Evolutionary conservation across 257 asterid species (phyloP).

Genomic region (Plectranthus barbatus): DNA sequence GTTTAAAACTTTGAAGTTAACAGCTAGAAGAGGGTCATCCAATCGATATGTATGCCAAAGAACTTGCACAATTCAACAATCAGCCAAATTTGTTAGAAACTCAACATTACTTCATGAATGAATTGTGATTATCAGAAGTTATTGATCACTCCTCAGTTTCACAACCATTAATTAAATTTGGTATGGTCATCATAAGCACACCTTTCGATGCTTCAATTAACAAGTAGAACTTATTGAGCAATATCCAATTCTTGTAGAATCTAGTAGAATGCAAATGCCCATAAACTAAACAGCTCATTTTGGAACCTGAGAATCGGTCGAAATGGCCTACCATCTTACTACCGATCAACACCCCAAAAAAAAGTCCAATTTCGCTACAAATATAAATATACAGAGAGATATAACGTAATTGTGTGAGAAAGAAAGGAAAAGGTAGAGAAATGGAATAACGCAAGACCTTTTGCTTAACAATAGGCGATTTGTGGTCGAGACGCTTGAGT

Average conservation of each 20-base stretch:
- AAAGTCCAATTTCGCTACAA: background rate
- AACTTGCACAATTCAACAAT: no score
- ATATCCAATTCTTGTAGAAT: background rate
- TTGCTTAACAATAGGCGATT: slow-evolving; percentile 84
- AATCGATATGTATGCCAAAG: no score
- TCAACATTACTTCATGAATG: background rate
- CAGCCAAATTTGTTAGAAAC: background rate
- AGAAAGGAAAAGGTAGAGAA: background rate
- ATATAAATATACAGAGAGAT: background rate
- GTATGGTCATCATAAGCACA: background rate
- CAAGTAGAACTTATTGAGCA: background rate
- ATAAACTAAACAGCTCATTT: background rate
- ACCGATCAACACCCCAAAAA: background rate
- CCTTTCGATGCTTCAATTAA: background rate
- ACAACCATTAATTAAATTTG: background rate
- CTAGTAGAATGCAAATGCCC: background rate
- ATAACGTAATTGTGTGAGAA: background rate
- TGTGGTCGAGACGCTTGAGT: slow-evolving; percentile 91
- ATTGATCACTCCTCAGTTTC: background rate
- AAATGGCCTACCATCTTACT: background rate
- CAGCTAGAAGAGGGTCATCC: background rate
- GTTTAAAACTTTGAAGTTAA: background rate
- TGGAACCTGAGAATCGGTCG: background rate
- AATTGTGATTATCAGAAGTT: background rate
- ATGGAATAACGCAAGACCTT: slow-evolving; percentile 35